Base-by-base conservation (phyloP, 257 asterid genomes). In the Salvia splendens region DNA sequence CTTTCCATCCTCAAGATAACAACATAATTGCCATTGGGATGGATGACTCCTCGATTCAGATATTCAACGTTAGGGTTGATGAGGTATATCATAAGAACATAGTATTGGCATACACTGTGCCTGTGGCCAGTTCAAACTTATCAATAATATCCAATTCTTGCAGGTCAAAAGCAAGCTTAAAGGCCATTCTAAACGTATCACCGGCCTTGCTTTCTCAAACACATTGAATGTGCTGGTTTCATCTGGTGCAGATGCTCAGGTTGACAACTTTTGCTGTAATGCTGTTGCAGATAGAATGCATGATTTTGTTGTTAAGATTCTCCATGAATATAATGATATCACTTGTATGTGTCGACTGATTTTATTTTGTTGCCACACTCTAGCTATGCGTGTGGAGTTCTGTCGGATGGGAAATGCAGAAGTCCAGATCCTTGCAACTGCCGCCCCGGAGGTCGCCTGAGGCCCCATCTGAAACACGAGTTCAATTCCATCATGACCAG, bases 241-340 rank as follows among this genome's bases (percentile, higher is more conserved):
- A 24, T 86, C 93, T 0, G 93, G 93, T 65, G 87, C 93, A 46
- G 93, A 86, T 86, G 84, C 93, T 54, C 93, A 86, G 84, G 93
- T 78, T n/a, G 70, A 64, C 43, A n/a, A 14, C 73, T 57, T 12
- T 12, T 51, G 49, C 70, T 16, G 47, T 32, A 42, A 9, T 62
- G 38, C 12, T 64, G 33, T 30, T 20, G 6, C 20, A 2, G 8
- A 49, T 35, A 35, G 11, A 50, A 15, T 38, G 49, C 65, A 38
- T 38, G 3, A 60, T 41, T 40, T 41, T 40, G 0, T 4, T 15
- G 33, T 38, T 28, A 62, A 6, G 28, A 43, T 62, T 24, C 30
- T 43, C 12, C 28, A 12, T 15, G 16, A 35, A 57, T 16, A 35
- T 56, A 38, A 4, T 54, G 5, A 32, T 47, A 6, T 15, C 12